These are phyloP conservation scores for Hippophae rhamnoides DNA, from an alignment of 306 rosid species.

Conservation along the genomic window DNA sequence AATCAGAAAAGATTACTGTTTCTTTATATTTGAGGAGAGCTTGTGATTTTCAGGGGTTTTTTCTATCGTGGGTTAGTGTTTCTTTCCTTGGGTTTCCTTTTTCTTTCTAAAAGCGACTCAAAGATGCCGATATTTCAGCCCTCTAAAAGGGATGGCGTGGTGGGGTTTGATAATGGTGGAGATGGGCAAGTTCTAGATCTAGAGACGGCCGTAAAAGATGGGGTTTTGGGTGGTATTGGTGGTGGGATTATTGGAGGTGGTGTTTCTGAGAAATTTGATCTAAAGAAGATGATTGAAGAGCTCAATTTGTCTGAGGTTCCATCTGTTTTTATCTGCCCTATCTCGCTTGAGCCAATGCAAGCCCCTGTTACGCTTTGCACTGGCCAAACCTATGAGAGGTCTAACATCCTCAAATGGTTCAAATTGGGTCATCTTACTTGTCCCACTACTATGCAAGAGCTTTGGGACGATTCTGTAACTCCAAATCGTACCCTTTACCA, in stretches of 20 bases:
- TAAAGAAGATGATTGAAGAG: conserved; percentile 67
- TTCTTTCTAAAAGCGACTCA: conserved; percentile 8
- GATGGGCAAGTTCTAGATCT: conserved; percentile 73
- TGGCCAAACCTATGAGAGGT: conserved; percentile 69
- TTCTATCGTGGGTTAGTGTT: not conserved
- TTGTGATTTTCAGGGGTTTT: conserved; percentile 10
- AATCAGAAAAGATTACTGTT: conserved; percentile 20
- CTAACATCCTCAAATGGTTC: conserved; percentile 75
- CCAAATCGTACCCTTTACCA: conserved; percentile 60
- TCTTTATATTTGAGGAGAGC: conserved; percentile 28
- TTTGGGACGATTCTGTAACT: conserved; percentile 70
- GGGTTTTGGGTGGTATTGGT: conserved; percentile 48
- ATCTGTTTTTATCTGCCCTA: conserved; percentile 68
- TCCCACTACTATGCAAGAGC: conserved; percentile 84
- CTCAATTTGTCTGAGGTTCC: conserved; percentile 58
- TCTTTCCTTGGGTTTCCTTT: conserved; percentile 14
- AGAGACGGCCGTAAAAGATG: conserved; percentile 70
- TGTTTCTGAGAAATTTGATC: conserved; percentile 55
- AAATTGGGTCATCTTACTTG: conserved; percentile 57
- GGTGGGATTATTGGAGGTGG: conserved; percentile 36
- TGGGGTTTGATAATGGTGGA: conserved; percentile 52
- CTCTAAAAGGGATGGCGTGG: conserved; percentile 34
- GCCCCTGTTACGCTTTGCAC: conserved; percentile 82
- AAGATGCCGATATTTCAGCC: conserved; percentile 71
- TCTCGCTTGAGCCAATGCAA: conserved; percentile 75